Conservation (phyloP, 2,329 filamentous ascomycete species). For the Talaromyces marneffei region DNA sequence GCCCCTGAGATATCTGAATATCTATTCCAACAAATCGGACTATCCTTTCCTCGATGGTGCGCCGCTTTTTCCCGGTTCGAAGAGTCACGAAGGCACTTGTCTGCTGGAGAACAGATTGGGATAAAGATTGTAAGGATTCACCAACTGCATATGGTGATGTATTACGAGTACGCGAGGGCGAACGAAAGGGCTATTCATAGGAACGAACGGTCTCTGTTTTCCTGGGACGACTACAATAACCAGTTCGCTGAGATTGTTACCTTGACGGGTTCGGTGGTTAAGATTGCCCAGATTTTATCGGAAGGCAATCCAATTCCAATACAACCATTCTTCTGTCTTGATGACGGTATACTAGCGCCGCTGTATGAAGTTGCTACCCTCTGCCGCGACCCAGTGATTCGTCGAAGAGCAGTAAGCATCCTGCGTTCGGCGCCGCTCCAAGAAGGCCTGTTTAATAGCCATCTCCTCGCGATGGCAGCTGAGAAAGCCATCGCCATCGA, state of each 20-base stretch:
- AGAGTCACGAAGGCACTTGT: background rate
- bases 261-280: conserved; percentile 22
- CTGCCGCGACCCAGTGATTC: conserved; percentile 26
- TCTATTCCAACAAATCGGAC: background rate
- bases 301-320: background rate
- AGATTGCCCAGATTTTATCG: background rate
- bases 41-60: background rate
- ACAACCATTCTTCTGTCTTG: conserved; percentile 23
- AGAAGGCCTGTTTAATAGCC: conserved; percentile 22
- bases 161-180: background rate
- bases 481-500: conserved; percentile 22
- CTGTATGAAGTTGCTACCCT: conserved; percentile 25
- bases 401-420: conserved; percentile 22
- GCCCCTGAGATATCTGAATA: background rate
- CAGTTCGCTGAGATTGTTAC: conserved; percentile 24
- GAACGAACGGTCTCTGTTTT: conserved; percentile 12
- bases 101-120: background rate
- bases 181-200: background rate
- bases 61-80: conserved; percentile 2
- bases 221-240: conserved; percentile 23
- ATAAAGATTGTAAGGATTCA: conserved; percentile 7
- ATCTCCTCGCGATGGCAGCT: conserved; percentile 18
- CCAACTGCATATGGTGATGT: background rate
- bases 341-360: conserved; percentile 24
- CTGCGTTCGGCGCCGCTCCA: conserved; percentile 19